phyloP scores from a whole-genome alignment of 345 rosid genomes.

The Boechera retrofracta region DNA sequence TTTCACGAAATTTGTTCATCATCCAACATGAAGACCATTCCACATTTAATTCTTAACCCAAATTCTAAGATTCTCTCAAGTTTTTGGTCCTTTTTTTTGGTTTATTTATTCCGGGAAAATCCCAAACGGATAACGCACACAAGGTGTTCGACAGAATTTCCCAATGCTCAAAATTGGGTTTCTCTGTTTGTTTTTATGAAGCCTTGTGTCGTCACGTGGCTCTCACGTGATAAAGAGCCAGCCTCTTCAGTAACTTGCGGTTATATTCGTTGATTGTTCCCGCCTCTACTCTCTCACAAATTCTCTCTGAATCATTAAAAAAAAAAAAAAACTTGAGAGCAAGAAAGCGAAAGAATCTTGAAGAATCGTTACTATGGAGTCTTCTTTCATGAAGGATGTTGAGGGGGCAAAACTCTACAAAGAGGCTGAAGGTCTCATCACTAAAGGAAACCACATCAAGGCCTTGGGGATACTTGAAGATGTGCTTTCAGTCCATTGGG shows the following conservation, averaged over 20 bases:
- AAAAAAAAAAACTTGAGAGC: background rate
- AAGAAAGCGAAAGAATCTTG: slow-evolving; percentile 18
- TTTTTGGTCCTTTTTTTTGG: background rate
- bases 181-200: background rate
- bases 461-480: slow-evolving; percentile 27
- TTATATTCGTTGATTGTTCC: slow-evolving; percentile 16
- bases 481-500: background rate
- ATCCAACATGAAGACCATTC: background rate
- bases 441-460: background rate
- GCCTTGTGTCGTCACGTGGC: slow-evolving; percentile 21
- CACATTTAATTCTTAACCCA: background rate
- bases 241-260: background rate
- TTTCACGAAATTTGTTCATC: slow-evolving; percentile 4
- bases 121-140: background rate
- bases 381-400: background rate
- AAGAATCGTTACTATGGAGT: slow-evolving; percentile 17
- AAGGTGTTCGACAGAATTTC: slow-evolving; percentile 29
- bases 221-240: slow-evolving; percentile 28
- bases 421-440: background rate
- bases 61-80: background rate
- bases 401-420: background rate
- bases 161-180: background rate
- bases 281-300: slow-evolving; percentile 7
- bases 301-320: slow-evolving; percentile 3
- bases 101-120: background rate